A percentile compares a stretch with the other conserved stretches of the same genome.
phyloP scores from a whole-genome alignment of 768 basidiomycete species.

The Auricularia sp. region DNA sequence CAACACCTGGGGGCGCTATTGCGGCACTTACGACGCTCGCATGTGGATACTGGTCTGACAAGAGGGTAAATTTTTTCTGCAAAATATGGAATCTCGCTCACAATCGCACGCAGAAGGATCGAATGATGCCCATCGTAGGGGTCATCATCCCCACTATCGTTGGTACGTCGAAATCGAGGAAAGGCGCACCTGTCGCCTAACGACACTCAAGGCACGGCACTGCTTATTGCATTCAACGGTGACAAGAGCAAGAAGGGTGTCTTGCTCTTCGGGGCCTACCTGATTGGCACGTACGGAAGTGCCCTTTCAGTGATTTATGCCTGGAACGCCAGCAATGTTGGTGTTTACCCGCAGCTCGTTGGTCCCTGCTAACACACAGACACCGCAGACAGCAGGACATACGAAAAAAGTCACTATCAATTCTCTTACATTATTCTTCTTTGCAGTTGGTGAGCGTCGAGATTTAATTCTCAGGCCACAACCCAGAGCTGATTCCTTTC shows the following conservation, averaged over 20 bases:
- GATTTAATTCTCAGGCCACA: conserved; percentile 10
- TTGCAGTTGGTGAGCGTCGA: background rate
- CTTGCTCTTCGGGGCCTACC: conserved; percentile 48
- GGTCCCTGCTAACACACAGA: background rate
- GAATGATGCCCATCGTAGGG: conserved; percentile 53
- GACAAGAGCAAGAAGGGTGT: conserved; percentile 37
- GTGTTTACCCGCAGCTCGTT: background rate
- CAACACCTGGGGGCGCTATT: conserved; percentile 46
- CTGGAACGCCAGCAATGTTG: conserved; percentile 47
- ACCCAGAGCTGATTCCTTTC: conserved; percentile 44
- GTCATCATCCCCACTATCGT: conserved; percentile 22
- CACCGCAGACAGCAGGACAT: conserved; percentile 37
- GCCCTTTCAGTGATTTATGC: conserved; percentile 52
- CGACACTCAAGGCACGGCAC: conserved; percentile 31
- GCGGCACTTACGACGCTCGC: conserved; percentile 37
- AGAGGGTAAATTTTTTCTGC: conserved; percentile 31
- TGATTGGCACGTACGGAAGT: conserved; percentile 49
- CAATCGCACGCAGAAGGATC: conserved; percentile 31
- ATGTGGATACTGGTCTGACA: conserved; percentile 60
- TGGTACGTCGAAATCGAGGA: background rate
- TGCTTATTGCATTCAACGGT: conserved; percentile 44
- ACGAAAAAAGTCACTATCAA: conserved; percentile 45
- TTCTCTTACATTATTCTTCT: background rate
- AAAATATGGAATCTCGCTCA: background rate
- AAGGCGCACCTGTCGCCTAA: background rate